Evolutionary conservation across 2,329 filamentous ascomycete genomes (phyloP), one percentile per base, ranked within the genome.

Genomic region (Fusarium sp.): DNA sequence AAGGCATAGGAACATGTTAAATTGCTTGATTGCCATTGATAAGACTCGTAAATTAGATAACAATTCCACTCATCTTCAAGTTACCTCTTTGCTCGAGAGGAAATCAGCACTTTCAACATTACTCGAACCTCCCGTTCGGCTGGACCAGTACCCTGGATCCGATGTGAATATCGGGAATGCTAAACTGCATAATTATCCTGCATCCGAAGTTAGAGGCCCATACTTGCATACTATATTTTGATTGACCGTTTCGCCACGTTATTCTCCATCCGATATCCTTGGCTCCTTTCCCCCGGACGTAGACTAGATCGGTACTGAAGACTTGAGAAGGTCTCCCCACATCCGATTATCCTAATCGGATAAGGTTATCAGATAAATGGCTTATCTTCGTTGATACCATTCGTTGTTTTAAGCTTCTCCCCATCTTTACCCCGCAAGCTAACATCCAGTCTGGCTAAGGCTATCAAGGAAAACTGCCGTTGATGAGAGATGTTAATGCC

Each of bases 401-500:
- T 55, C 17, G 38, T 12, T 33, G 15, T 7, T 4, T 0, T 6
- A 1, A 2, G 7, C 2, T 33, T 1, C 2, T 26, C n/a, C n/a
- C 38, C 38, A 33, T 46, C 20, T 46, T 55, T 46, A 55, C 52
- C 52, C 52, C 38, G 52, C 52, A n/a, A 46, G 17, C 27, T 26
- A 33, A 4, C 7, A 11, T 17, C 27, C 11, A 32, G 9, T 5
- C 14, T 30, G 32, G 20, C 12, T 8, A 26, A 26, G 38, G 12
- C 9, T 13, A 26, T 7, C 5, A 17, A n/a, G 15, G 27, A 33
- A 53, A 53, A 27, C 23, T 8, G 6, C 33, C 33, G 23, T 15
- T 4, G 11, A 20, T n/a, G n/a, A 6, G 9, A 40, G 9, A 40
- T 40, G 23, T 6, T 45, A 12, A 45, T 33, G 26, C 38, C 20